Conservation (phyloP, 2,329 filamentous ascomycete genomes). For the Magnaporthiopsis poae region DNA sequence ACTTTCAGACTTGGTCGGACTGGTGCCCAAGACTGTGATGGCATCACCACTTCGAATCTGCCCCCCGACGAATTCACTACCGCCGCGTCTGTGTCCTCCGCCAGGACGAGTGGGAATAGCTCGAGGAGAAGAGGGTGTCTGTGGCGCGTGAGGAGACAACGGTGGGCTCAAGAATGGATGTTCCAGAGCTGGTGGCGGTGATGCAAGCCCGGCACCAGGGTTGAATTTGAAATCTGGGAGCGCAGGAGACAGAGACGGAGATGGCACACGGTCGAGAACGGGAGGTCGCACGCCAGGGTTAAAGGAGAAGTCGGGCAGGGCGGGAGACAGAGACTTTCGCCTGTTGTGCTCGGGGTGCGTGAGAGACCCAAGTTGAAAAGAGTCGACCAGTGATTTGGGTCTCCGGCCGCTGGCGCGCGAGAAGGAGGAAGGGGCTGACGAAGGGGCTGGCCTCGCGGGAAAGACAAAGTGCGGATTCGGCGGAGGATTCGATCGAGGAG, state of each 20-base stretch:
- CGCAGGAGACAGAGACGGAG: slow-evolving; percentile 1
- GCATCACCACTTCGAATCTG: slow-evolving; percentile 49
- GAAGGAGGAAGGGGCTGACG: slow-evolving; percentile 36
- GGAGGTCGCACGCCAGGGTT: slow-evolving; percentile 35
- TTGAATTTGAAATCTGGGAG: slow-evolving; percentile 15
- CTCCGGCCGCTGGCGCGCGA: slow-evolving; percentile 40
- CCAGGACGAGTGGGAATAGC: slow-evolving; percentile 42
- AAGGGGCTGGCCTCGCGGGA: slow-evolving; percentile 39
- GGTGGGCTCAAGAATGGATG: slow-evolving; percentile 42
- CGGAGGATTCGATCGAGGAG: slow-evolving; percentile 28
- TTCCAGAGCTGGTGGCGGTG: slow-evolving; percentile 25
- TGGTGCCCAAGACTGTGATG: slow-evolving; percentile 56
- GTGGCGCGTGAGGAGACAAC: slow-evolving; percentile 33
- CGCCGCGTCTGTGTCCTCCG: slow-evolving; percentile 67
- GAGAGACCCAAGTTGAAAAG: slow-evolving; percentile 22
- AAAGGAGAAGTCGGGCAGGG: slow-evolving; percentile 46
- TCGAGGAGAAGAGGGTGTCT: slow-evolving; percentile 26
- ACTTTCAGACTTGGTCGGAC: slow-evolving; percentile 55
- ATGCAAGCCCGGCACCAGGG: slow-evolving; percentile 18
- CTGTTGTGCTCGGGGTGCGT: slow-evolving; percentile 22
- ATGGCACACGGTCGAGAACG: neutral
- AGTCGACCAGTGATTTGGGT: slow-evolving; percentile 44
- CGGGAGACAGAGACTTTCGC: slow-evolving; percentile 25
- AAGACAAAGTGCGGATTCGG: slow-evolving; percentile 60
- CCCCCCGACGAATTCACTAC: slow-evolving; percentile 79